A percentile compares a stretch with the other conserved stretches of the same genome.
Evolutionary conservation across 2,329 filamentous ascomycete genomes (phyloP).

Genomic region (Aspergillus sergii): DNA sequence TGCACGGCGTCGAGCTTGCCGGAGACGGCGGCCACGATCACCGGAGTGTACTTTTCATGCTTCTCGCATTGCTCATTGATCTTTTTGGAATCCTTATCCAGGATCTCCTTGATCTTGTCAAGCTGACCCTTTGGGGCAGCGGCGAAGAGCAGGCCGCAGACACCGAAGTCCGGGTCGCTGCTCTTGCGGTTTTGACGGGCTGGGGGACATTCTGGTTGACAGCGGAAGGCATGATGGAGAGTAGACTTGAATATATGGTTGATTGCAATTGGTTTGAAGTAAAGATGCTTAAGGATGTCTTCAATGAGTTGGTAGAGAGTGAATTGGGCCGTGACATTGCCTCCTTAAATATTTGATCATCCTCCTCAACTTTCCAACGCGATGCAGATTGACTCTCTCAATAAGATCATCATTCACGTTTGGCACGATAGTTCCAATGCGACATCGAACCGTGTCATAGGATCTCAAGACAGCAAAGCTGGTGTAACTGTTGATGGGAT

Average conservation of each 20-base stretch:
- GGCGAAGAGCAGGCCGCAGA: not conserved
- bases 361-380: not conserved
- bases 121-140: not conserved
- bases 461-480: too few species aligned
- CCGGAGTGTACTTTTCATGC: not conserved
- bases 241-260: not conserved
- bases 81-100: not conserved
- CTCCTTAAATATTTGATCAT: not conserved
- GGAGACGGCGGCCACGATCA: constrained; percentile 8
- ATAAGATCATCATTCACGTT: too few species aligned
- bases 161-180: not conserved
- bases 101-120: not conserved
- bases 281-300: not conserved
- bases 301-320: not conserved
- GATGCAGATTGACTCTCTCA: not conserved
- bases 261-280: not conserved
- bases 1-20: constrained; percentile 6
- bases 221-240: not conserved
- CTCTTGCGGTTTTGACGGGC: not conserved
- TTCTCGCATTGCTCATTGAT: not conserved
- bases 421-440: too few species aligned
- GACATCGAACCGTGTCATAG: not conserved
- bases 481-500: not conserved
- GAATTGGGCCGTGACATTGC: not conserved
- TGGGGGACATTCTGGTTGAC: not conserved